Base-by-base conservation (phyloP, 805 yeast genomes). In the Zygosaccharomyces siamensis region DNA sequence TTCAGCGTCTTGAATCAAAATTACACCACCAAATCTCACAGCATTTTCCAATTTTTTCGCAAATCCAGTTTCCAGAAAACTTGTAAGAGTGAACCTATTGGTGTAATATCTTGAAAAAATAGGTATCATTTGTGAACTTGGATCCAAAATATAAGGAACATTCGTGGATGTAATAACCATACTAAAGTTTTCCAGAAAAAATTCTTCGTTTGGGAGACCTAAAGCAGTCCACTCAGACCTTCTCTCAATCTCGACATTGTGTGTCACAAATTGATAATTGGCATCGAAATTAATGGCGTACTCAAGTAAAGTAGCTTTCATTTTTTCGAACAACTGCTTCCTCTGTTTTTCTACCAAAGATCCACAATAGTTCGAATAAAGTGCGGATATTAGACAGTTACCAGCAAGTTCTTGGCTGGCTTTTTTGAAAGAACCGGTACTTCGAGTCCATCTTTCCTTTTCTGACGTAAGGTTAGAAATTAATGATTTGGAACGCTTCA, bases 1-100 rank as follows among this genome's bases (percentile, higher is more conserved):
- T 59, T 92, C 97, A 3, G 90, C 89, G 67, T 92, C 92, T 55
- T 80, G 80, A 14, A 92, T 74, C 11, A 90, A 60, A 6, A 92
- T 69, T 0, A 78, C 58, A 2, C 87, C 89, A 4, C 98, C 97
- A 72, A 90, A 90, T 54, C 93, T 72, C 24, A 90, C 62, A 0
- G 95, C 84, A 58, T 88, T 85, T 61, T 89, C 96, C 12, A 92
- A 60, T 38, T 80, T 84, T 54, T 81, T 83, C 2, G 77, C 62
- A 61, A 83, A 86, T 0, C 84, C 78, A 4, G 73, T 77, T 57
- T 86, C 89, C 39, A 84, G 64, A 59, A 92, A 87, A 57, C 95
- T 86, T 0, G 95, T 79, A 0, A 81, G 61, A 2, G 75, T 66
- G 5, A 82, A 57, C 46, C 72, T 72, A 39, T 67, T 65, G 0